Percentiles rank a stretch among this genome's conserved stretches.
Evolutionary conservation across 441 rosid genomes (phyloP).

Genomic region (Viola pubescens): DNA sequence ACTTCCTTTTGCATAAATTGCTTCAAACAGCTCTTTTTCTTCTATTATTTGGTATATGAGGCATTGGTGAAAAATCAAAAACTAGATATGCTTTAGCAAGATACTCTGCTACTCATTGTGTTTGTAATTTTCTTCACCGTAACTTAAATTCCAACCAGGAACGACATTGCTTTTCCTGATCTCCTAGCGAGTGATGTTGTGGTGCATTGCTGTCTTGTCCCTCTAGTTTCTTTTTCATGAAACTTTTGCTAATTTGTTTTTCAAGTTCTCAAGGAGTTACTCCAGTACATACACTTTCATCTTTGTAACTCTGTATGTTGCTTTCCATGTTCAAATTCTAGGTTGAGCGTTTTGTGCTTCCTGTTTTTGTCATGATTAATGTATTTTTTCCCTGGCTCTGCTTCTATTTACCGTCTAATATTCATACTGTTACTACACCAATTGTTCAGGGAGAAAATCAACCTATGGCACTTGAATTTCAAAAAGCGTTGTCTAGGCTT

Average conservation of each 20-base stretch:
- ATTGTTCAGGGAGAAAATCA: conserved; percentile 59
- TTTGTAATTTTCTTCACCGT: too few species aligned
- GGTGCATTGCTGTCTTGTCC: too few species aligned
- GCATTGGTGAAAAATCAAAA: not conserved
- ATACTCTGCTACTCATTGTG: too few species aligned
- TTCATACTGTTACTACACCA: conserved; percentile 6
- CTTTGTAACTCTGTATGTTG: not conserved
- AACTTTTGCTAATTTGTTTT: not conserved
- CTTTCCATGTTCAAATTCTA: not conserved
- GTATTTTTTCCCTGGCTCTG: not conserved
- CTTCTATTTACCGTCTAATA: not conserved
- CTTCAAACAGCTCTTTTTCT: not conserved
- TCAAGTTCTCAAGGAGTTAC: too few species aligned
- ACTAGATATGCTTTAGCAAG: too few species aligned
- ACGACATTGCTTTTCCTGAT: too few species aligned
- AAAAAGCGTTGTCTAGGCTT: conserved; percentile 65
- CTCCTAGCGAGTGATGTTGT: too few species aligned
- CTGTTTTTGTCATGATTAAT: not conserved
- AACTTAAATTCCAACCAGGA: too few species aligned
- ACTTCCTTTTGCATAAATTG: not conserved
- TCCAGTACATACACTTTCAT: not conserved
- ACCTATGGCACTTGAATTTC: conserved; percentile 60
- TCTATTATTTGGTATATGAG: conserved; percentile 1
- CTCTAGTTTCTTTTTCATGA: not conserved
- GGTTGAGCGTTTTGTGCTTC: not conserved